phyloP scores from a whole-genome alignment of 768 basidiomycete genomes.

The Podaxis mareebaensis region DNA sequence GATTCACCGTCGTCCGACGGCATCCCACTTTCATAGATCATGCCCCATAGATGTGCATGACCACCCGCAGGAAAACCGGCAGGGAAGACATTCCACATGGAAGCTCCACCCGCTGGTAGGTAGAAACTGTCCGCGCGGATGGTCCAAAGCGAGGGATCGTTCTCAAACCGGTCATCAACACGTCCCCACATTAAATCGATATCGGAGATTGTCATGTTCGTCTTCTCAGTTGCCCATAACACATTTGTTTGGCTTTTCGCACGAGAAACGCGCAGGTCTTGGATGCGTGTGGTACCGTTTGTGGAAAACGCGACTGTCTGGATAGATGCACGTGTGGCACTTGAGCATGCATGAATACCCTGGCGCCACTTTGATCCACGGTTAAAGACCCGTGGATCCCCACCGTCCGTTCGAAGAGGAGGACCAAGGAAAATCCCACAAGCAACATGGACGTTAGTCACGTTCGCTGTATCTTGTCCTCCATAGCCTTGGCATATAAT shows the following conservation, averaged over 20 bases:
- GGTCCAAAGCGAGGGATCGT: conserved; percentile 11
- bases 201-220: background rate
- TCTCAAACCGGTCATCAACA: conserved; percentile 12
- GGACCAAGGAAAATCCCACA: conserved; percentile 23
- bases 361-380: conserved; percentile 25
- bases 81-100: background rate
- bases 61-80: background rate
- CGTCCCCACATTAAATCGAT: conserved; percentile 12
- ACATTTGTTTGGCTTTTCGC: background rate
- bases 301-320: conserved; percentile 6
- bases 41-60: background rate
- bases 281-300: conserved; percentile 5
- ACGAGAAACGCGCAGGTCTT: background rate
- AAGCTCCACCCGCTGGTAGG: conserved; percentile 7
- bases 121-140: conserved; percentile 6
- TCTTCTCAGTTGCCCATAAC: conserved; percentile 11
- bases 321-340: conserved; percentile 18
- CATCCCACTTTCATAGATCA: background rate
- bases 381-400: conserved; percentile 17
- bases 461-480: conserved; percentile 20
- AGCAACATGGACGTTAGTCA: conserved; percentile 23
- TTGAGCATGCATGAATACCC: conserved; percentile 20
- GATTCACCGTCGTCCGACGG: background rate
- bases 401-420: conserved; percentile 22
- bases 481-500: conserved; percentile 22